Evolutionary conservation across 129 eudicot genomes (phyloP).

Genomic region (Sambucus nigra): DNA sequence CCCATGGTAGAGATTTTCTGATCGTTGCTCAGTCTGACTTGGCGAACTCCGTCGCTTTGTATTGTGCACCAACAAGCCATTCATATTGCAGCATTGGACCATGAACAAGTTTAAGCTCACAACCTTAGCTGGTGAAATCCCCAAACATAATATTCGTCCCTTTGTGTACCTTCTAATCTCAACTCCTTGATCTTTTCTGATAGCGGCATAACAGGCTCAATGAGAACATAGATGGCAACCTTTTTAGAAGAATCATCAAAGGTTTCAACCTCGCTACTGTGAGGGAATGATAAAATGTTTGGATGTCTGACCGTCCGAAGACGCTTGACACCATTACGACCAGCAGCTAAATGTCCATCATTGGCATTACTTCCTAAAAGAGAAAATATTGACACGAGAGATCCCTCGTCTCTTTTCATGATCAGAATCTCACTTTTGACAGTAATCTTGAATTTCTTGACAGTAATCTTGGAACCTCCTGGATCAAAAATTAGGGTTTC

Average conservation of each 20-base stretch:
- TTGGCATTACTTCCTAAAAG: slow-evolving; percentile 76
- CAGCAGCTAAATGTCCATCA: slow-evolving; percentile 96
- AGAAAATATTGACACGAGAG: slow-evolving; percentile 89
- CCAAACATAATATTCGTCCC: slow-evolving; percentile 97
- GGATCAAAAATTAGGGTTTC: too few relatives aligned
- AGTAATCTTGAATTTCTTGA: too few relatives aligned
- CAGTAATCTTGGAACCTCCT: too few relatives aligned
- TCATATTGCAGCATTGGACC: slow-evolving; percentile 87
- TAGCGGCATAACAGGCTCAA: slow-evolving; percentile 95
- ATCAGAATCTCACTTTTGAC: too few relatives aligned
- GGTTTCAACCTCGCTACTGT: slow-evolving; percentile 83
- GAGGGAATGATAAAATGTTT: slow-evolving; percentile 80
- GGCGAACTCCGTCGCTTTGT: slow-evolving; percentile 90
- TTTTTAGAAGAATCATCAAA: slow-evolving; percentile 70
- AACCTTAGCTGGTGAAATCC: slow-evolving; percentile 89
- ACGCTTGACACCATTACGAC: slow-evolving; percentile 96
- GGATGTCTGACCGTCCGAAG: slow-evolving; percentile 98
- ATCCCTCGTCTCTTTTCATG: slow-evolving; percentile 94
- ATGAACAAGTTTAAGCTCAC: slow-evolving; percentile 76
- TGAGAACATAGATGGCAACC: slow-evolving; percentile 79
- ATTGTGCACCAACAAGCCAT: slow-evolving; percentile 90
- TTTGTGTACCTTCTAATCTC: slow-evolving; percentile 77
- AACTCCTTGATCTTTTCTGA: slow-evolving; percentile 89
- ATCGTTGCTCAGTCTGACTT: slow-evolving; percentile 81
- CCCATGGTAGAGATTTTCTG: slow-evolving; percentile 93